Evolutionary conservation across 192 early-diverging fungal species (phyloP), one percentile per base, ranked within the genome.

Genomic region (Thamnidium elegans): DNA sequence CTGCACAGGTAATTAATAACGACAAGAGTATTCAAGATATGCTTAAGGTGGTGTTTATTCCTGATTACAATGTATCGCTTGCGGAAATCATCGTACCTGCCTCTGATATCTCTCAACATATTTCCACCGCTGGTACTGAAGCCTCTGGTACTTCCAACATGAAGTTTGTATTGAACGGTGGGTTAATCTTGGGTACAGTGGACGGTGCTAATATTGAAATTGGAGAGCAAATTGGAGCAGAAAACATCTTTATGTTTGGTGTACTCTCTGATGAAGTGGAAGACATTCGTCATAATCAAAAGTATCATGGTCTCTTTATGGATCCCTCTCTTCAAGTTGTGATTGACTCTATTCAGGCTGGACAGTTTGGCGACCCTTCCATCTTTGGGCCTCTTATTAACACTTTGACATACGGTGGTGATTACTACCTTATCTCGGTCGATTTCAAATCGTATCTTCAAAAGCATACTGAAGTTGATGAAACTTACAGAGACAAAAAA

Each of bases 201-300:
- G 96, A 99, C 63, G 96, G 95, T 56, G 97, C 97, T 64, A 99
- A 99, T 79, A 94, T 99, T 81, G 97, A 99, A 74, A 99, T 99
- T 78, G 84, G 88, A 66, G 94, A 99, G 68, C 94, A 98, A 73
- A 87, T 96, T 72, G 95, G 95, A 20, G 86, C 91, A 55, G 95
- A 99, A 44, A 96, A 99, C 79, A 99, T 99, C 74, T 97, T 93
- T 79, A 85, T 95, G 78, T 99, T 99, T 86, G 97, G 97, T 44
- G 83, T 86, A 65, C 77, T 94, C 64, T 89, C 97, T 11, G 81
- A 93, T 43, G 84, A 95, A 69, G 97, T 99, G 1, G 94, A 94
- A 65, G 94, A 99, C 67, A 83, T 96, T 63, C 90, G 97, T 54
- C 94, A 99, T 76, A 85, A 86, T 32, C 89, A 97, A 73, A 84